Base-by-base conservation (phyloP, 345 rosid genomes). In the Salix suchowensis region DNA sequence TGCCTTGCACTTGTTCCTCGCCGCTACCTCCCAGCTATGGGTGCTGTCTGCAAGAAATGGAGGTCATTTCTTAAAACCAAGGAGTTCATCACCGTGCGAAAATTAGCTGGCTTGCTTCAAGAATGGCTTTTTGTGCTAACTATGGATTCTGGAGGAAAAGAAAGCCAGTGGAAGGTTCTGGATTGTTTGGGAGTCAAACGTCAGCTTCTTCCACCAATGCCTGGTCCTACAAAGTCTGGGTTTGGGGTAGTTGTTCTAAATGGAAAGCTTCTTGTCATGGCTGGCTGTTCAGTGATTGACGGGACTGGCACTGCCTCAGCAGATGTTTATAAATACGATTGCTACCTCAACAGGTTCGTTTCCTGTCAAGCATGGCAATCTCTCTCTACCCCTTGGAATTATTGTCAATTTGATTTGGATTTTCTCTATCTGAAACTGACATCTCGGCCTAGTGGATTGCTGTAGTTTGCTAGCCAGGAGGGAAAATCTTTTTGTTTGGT, bases 1-100 rank as follows among this genome's bases (percentile, higher is more conserved):
- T 92, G 98, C 81, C 87, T 96, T 18, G 92, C 99, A 16, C 94
- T 92, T 67, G 91, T 93, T 79, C 97, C 98, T 64, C 94, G 97
- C 71, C 58, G 84, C 13, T 72, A 78, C 77, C 82, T 93, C 82
- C 94, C 92, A 26, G 75, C 93, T 14, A 82, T 93, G 93, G 98
- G 94, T 55, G 79, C 88, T 70, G 96, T 93, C 39, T 89, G 91
- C 85, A 91, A 85, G 89, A 91, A 84, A 80, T 96, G 99, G 98
- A 90, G 98, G 79, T 88, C 85, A 11, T 87, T 88, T 82, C 84
- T 96, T 42, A 87, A 80, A 70, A 93, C 97, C 89, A 90, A 86
- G 86, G 99, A 96, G 81, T 93, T 96, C 84, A 74, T 88, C 18
- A 82, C 81, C 0, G 92, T 86, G 37, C 72, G 99, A 66, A 93